Conservation (phyloP, 2,329 filamentous ascomycete species). For the Decorospora gaudefroyi region DNA sequence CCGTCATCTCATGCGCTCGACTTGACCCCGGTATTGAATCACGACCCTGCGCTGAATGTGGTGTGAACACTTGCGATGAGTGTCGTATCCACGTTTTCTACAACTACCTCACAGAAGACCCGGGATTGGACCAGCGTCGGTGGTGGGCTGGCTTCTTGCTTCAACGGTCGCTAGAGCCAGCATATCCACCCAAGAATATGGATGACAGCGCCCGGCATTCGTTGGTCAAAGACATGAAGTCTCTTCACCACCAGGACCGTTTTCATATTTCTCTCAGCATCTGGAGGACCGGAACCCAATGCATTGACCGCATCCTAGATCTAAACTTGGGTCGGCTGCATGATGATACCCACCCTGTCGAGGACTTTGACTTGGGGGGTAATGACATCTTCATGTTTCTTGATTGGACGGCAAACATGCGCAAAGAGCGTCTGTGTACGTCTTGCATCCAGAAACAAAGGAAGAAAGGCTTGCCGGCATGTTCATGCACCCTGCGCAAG, state of each 20-base stretch:
- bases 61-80: slow-evolving; percentile 34
- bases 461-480: slow-evolving; percentile 1
- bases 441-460: slow-evolving; percentile 16
- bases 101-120: slow-evolving; percentile 24
- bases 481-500: slow-evolving; percentile 26
- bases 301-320: slow-evolving; percentile 30
- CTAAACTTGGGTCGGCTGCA: slow-evolving; percentile 31
- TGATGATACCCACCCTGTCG: no score
- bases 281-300: slow-evolving; percentile 19
- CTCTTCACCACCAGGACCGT: slow-evolving; percentile 31
- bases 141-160: slow-evolving; percentile 33
- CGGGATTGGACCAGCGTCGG: slow-evolving; percentile 22
- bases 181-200: slow-evolving; percentile 20
- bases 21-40: slow-evolving; percentile 14
- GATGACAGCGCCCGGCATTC: slow-evolving; percentile 13
- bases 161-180: slow-evolving; percentile 21
- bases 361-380: no score
- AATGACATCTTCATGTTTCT: slow-evolving; percentile 12
- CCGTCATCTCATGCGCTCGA: slow-evolving; percentile 1
- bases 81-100: slow-evolving; percentile 38
- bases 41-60: slow-evolving; percentile 25
- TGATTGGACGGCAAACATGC: neutral
- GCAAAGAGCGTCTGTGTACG: slow-evolving; percentile 19
- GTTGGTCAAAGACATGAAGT: slow-evolving; percentile 1
- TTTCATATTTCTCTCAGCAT: slow-evolving; percentile 26